phyloP scores from a whole-genome alignment of 1,139 yeast species.

The Saccharomyces hybrid region DNA sequence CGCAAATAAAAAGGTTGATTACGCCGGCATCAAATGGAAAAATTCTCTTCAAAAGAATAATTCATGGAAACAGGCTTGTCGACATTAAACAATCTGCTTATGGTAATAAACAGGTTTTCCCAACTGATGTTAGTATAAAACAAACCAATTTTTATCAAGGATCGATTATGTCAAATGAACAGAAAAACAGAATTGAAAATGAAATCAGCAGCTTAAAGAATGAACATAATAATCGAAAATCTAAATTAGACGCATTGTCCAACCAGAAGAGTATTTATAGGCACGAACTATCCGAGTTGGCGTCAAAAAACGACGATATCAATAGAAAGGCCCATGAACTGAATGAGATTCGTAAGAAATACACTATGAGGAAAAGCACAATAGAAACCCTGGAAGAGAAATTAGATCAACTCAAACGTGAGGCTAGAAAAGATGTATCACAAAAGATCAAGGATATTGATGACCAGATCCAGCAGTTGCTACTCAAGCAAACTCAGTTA shows the following conservation, averaged over 20 bases:
- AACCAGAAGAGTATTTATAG: conserved; percentile 18
- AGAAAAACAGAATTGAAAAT: conserved; percentile 17
- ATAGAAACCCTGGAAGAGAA: conserved; percentile 29
- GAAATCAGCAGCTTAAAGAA: conserved; percentile 17
- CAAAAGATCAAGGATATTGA: conserved; percentile 27
- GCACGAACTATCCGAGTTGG: conserved; percentile 13
- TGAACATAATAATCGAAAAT: conserved; percentile 16
- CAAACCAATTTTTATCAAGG: conserved; percentile 35
- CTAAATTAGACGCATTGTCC: conserved; percentile 22
- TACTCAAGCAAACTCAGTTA: conserved; percentile 13
- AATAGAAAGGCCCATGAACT: conserved; percentile 14
- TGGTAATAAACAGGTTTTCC: conserved; percentile 45
- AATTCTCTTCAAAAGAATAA: conserved; percentile 46
- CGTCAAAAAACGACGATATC: conserved; percentile 13
- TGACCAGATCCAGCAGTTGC: conserved; percentile 19
- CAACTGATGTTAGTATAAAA: conserved; percentile 25
- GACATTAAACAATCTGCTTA: conserved; percentile 48
- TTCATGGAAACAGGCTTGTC: conserved; percentile 51
- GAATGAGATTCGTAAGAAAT: conserved; percentile 14
- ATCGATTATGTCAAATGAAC: conserved; percentile 40
- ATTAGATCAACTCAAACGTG: conserved; percentile 16
- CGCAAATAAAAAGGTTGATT: conserved; percentile 37
- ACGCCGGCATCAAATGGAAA: conserved; percentile 34
- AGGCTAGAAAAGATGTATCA: conserved; percentile 24
- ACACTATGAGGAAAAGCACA: conserved; percentile 16